Conservation (phyloP, 805 yeast genomes). For the Wickerhamiella spandovensis region DNA sequence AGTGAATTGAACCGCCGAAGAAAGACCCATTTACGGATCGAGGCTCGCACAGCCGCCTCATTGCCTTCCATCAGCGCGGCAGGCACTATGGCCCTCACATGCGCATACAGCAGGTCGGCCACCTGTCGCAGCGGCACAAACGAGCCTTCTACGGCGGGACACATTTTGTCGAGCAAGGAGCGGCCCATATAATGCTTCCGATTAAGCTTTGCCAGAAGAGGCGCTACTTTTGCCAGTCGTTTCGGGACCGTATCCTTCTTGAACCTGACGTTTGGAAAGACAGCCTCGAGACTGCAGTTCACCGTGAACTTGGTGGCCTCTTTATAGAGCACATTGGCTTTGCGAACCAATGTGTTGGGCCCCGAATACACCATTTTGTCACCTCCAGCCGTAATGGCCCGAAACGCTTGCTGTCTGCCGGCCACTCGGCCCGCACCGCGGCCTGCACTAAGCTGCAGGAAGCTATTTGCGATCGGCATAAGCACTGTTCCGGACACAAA, state of each 20-base stretch:
- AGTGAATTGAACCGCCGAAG: conserved; percentile 29
- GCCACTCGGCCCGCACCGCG: neutral
- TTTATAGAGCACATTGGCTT: neutral
- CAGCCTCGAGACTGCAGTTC: neutral
- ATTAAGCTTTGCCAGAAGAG: neutral
- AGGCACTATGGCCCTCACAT: neutral
- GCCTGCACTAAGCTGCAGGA: neutral
- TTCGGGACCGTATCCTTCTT: neutral
- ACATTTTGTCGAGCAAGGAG: neutral
- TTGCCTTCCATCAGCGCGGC: conserved; percentile 34
- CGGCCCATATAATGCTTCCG: neutral
- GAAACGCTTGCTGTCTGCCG: neutral
- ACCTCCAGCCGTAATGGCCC: neutral
- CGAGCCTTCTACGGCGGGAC: no score
- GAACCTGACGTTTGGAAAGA: neutral
- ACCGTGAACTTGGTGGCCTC: neutral
- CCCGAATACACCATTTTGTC: neutral
- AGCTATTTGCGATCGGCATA: neutral
- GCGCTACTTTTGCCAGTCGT: neutral
- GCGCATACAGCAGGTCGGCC: neutral
- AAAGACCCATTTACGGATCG: conserved; percentile 28
- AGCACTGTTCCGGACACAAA: neutral
- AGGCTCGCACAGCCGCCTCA: conserved; percentile 28
- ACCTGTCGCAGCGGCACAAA: neutral
- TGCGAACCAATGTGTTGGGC: neutral